Evolutionary conservation across 1,284 basidiomycete genomes (phyloP).

Genomic region (Marasmius tenuissimus): DNA sequence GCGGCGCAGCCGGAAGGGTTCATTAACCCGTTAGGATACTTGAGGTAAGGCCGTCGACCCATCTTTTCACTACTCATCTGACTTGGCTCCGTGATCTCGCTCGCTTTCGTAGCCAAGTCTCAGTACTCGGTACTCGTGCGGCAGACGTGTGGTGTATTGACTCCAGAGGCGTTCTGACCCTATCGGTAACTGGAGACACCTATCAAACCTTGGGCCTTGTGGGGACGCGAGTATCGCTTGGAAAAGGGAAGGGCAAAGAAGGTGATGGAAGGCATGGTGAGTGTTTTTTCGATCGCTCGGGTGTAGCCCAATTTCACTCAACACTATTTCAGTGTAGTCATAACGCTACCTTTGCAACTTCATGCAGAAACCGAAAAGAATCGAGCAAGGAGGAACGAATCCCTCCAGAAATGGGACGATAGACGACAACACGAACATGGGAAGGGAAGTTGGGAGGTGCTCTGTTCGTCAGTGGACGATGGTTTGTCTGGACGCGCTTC

Average conservation of each 20-base stretch:
- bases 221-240: constrained; percentile 10
- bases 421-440: constrained; percentile 22
- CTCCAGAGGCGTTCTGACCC: constrained; percentile 10
- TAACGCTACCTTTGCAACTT: constrained; percentile 41
- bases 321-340: constrained; percentile 44
- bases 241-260: constrained; percentile 11
- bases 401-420: constrained; percentile 41
- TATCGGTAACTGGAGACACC: constrained; percentile 13
- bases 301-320: too few relatives aligned
- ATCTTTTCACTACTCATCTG: background rate
- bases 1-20: background rate
- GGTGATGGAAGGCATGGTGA: constrained; percentile 43
- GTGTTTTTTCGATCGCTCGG: constrained; percentile 28
- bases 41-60: background rate
- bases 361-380: constrained; percentile 30
- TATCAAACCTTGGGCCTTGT: constrained; percentile 13
- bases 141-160: constrained; percentile 17
- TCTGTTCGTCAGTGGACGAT: constrained; percentile 28
- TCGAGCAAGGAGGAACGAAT: constrained; percentile 32
- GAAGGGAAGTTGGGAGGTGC: constrained; percentile 34
- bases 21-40: constrained; percentile 1
- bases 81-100: too few relatives aligned
- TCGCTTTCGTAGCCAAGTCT: constrained; percentile 1
- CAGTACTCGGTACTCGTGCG: background rate
- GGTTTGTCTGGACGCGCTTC: constrained; percentile 15